Evolutionary conservation across 2,329 filamentous ascomycete species (phyloP).

Genomic region (Pseudocercospora pini-densiflorae): DNA sequence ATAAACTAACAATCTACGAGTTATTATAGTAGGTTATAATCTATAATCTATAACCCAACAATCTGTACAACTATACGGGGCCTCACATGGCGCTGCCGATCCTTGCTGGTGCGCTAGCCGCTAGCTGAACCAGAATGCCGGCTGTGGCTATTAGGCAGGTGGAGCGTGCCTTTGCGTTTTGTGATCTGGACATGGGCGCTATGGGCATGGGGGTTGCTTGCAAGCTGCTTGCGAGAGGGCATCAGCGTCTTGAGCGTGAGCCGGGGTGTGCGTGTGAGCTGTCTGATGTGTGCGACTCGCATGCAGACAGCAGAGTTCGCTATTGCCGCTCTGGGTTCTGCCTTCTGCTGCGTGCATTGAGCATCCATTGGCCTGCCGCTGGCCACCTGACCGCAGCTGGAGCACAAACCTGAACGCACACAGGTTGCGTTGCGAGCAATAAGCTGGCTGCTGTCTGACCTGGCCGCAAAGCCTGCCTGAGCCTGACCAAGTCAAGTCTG

Average conservation of each 20-base stretch:
- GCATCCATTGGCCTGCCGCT: background rate
- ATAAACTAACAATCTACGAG: too few species aligned
- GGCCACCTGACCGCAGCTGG: background rate
- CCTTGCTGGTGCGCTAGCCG: conserved; percentile 2
- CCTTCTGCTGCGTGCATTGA: background rate
- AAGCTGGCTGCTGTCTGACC: background rate
- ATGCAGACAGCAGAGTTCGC: background rate
- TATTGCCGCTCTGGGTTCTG: conserved; percentile 5
- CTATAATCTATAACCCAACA: too few species aligned
- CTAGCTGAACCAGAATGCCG: conserved; percentile 10
- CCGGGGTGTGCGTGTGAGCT: conserved; percentile 1
- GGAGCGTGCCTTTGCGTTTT: conserved; percentile 8
- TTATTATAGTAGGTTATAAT: too few species aligned
- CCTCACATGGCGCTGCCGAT: background rate
- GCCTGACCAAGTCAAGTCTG: too few species aligned
- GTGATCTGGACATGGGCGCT: background rate
- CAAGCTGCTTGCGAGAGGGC: background rate
- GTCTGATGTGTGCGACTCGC: background rate
- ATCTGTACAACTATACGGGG: too few species aligned
- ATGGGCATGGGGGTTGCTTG: background rate
- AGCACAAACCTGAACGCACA: too few species aligned
- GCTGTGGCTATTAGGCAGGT: conserved; percentile 7
- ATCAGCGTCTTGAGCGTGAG: background rate
- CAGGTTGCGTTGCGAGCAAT: background rate
- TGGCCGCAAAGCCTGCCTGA: too few species aligned